phyloP scores from a whole-genome alignment of 345 rosid species.

The Linum lewisii region DNA sequence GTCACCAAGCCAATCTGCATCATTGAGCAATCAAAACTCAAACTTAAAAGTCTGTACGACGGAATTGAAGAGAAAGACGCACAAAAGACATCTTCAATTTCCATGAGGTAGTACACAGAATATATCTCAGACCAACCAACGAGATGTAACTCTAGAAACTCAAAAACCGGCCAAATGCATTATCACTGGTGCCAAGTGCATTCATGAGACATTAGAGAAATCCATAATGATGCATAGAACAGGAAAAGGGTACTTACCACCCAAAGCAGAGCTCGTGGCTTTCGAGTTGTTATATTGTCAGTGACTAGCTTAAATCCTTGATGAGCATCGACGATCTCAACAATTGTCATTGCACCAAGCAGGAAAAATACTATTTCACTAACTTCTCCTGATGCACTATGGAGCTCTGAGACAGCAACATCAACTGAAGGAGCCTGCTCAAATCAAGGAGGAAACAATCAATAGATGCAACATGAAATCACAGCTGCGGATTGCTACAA shows the following conservation, averaged over 20 bases:
- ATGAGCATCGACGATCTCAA: slow-evolving; percentile 96
- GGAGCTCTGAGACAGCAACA: slow-evolving; percentile 75
- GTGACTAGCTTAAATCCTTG: slow-evolving; percentile 99
- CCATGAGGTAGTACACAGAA: too few relatives aligned
- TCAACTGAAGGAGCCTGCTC: slow-evolving; percentile 93
- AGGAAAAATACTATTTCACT: slow-evolving; percentile 92
- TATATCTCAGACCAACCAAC: too few relatives aligned
- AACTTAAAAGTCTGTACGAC: neutral
- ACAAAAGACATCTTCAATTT: too few relatives aligned
- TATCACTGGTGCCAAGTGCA: neutral
- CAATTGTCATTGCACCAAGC: slow-evolving; percentile 99
- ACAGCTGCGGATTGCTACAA: neutral
- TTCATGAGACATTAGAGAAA: neutral
- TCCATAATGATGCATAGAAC: neutral
- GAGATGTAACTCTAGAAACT: too few relatives aligned
- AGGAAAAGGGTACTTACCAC: slow-evolving; percentile 51
- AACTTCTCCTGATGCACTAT: slow-evolving; percentile 88
- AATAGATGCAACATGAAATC: neutral
- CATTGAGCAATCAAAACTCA: slow-evolving; percentile 17
- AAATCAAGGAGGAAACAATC: slow-evolving; percentile 11
- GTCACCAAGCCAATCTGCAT: slow-evolving; percentile 84
- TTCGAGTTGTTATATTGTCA: slow-evolving; percentile 89
- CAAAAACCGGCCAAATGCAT: too few relatives aligned
- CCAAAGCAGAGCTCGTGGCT: slow-evolving; percentile 78
- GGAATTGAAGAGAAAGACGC: neutral